Evolutionary conservation across 305 asterid species (phyloP), one percentile per base, ranked within the genome.

Genomic region (Rubia occidens): DNA sequence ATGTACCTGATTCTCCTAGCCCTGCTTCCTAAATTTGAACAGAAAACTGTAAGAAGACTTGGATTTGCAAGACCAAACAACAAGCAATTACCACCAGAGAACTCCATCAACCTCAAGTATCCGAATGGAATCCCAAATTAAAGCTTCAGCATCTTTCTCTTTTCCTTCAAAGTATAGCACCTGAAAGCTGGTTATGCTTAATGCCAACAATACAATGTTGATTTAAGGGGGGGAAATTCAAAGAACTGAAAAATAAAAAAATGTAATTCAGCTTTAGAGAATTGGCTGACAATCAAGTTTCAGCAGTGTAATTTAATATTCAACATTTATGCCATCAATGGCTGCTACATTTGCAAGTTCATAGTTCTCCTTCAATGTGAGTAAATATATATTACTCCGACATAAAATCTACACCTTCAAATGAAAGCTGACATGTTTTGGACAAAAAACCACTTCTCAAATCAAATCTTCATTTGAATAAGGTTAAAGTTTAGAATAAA

Each of bases 161-260:
- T 88, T 82, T 76, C 97, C 95, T 82, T 80, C 85, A 58, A 89
- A 88, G 79, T 83, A 74, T 69, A 90, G 71, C 56, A 90, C 96
- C 97, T 94, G 92, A 29, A 81, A 55, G 74, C 73, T 66, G n/a
- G 74, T 45, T 51, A 55, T 32, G 21, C 11, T 17, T 14, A 37
- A 37, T 37, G n/a, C 42, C 49, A 67, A 39, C 8, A 13, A 49
- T 21, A 8, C 18, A 43, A 29, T 24, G 47, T 11, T 62, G 56
- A 39, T 32, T 26, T 18, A 29, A 55, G 58, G 20, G 5, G 8
- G 24, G n/a, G 18, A 29, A 55, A 55, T 39, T 72, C 11, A 67
- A 70, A 58, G 15, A 43, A 73, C 18, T 26, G 54, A 42, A 51
- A 60, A 0, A 6, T 15, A n/a, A n/a, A 61, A 26, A 29, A 37